Percentiles rank a stretch among this genome's conserved stretches.
Evolutionary conservation across 176 grass and related monocot species (phyloP).

Genomic region (Phragmites australis): DNA sequence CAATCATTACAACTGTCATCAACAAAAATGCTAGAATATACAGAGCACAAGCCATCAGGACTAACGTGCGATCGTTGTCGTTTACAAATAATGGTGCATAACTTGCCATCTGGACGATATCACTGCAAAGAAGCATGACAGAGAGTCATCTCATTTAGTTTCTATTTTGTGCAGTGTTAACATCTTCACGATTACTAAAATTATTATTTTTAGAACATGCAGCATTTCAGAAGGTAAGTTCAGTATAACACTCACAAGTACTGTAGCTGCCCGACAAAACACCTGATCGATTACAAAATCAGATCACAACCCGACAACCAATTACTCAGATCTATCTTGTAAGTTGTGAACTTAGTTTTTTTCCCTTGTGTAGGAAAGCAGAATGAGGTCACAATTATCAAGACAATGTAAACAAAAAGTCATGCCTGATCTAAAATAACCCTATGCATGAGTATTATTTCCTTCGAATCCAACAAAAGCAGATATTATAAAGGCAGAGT

Average conservation of each 20-base stretch:
- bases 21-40: neutral
- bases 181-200: neutral
- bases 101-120: constrained; percentile 77
- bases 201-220: too few species aligned
- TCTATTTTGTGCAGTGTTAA: neutral
- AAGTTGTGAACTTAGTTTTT: too few species aligned
- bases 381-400: too few species aligned
- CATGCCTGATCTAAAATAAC: too few species aligned
- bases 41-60: neutral
- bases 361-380: too few species aligned
- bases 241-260: too few species aligned
- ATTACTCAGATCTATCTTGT: too few species aligned
- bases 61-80: constrained; percentile 64
- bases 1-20: neutral
- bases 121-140: constrained; percentile 58
- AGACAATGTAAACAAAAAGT: too few species aligned
- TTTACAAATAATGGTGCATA: constrained; percentile 90
- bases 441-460: neutral
- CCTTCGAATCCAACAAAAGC: neutral
- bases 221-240: too few species aligned
- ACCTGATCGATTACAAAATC: too few species aligned
- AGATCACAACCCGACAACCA: too few species aligned
- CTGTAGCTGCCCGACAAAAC: too few species aligned
- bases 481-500: neutral
- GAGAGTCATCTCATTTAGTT: neutral